A percentile compares a stretch with the other conserved stretches of the same genome.
Conservation (phyloP, 768 basidiomycete species). For the Suillus decipiens region DNA sequence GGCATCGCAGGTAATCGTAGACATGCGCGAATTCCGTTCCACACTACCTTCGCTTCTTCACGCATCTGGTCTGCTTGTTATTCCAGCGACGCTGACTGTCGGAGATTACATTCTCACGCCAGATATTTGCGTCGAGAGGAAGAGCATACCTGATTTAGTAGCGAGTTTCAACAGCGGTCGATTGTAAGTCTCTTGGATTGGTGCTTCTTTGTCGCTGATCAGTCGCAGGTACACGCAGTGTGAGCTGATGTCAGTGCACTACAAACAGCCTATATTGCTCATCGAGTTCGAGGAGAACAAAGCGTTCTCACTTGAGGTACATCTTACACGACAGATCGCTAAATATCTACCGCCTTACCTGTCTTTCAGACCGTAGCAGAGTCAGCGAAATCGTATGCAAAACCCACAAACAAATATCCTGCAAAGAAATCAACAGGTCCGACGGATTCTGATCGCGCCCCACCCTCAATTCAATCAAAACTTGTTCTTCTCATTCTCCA, state of each 20-base stretch:
- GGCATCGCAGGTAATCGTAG: slow-evolving; percentile 88
- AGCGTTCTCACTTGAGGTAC: slow-evolving; percentile 85
- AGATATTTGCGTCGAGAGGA: slow-evolving; percentile 94
- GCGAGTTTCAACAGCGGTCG: slow-evolving; percentile 92
- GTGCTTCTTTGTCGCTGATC: slow-evolving; percentile 1
- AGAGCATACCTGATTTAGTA: slow-evolving; percentile 91
- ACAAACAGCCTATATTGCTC: slow-evolving; percentile 89
- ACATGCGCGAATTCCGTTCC: slow-evolving; percentile 96
- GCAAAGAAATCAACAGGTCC: slow-evolving; percentile 45
- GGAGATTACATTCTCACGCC: slow-evolving; percentile 97
- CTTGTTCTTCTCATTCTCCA: slow-evolving; percentile 85
- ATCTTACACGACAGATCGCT: slow-evolving; percentile 15
- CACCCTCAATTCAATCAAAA: slow-evolving; percentile 81
- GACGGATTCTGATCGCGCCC: slow-evolving; percentile 34
- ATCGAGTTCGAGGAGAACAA: slow-evolving; percentile 99
- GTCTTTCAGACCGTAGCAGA: slow-evolving; percentile 58
- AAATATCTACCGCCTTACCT: not conserved
- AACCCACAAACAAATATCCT: slow-evolving; percentile 55
- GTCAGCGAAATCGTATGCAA: slow-evolving; percentile 61
- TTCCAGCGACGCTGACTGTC: slow-evolving; percentile 92
- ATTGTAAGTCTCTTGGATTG: slow-evolving; percentile 59
- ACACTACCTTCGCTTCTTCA: slow-evolving; percentile 89
- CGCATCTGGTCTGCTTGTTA: slow-evolving; percentile 72
- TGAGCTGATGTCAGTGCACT: slow-evolving; percentile 94
- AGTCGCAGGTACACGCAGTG: slow-evolving; percentile 87